These are phyloP conservation scores for Metarhizium brunneum DNA, from an alignment of 2,329 filamentous ascomycete genomes.

Conservation along the genomic window DNA sequence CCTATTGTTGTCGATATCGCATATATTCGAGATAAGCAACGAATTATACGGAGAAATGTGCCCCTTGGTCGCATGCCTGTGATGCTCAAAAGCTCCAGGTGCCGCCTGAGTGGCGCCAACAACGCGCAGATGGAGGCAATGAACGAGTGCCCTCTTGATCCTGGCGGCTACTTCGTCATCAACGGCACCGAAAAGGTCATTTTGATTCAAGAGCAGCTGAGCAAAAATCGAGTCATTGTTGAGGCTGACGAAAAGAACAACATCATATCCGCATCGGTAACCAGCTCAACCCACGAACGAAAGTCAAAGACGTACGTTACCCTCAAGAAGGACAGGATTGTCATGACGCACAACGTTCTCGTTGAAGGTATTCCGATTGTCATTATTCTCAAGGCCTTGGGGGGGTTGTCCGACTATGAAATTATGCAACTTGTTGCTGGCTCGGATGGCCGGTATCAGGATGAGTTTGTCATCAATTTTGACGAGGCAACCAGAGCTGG, in stretches of 20 bases:
- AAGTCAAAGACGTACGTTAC: slow-evolving; percentile 97
- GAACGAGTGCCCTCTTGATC: slow-evolving; percentile 93
- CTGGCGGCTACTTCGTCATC: slow-evolving; percentile 96
- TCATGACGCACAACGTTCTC: slow-evolving; percentile 85
- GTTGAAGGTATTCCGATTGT: slow-evolving; percentile 93
- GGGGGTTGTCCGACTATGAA: slow-evolving; percentile 88
- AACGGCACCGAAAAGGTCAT: slow-evolving; percentile 98
- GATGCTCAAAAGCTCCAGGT: slow-evolving; percentile 95
- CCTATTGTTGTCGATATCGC: slow-evolving; percentile 89
- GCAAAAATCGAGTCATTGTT: slow-evolving; percentile 98
- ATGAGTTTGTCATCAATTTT: slow-evolving; percentile 91
- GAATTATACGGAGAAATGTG: slow-evolving; percentile 65
- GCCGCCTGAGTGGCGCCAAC: slow-evolving; percentile 72
- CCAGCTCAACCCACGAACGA: slow-evolving; percentile 92
- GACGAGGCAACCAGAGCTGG: slow-evolving; percentile 79
- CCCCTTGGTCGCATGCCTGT: slow-evolving; percentile 87
- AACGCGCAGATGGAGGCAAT: slow-evolving; percentile 84
- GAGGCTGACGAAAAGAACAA: slow-evolving; percentile 88
- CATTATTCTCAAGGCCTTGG: slow-evolving; percentile 85
- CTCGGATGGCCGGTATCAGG: slow-evolving; percentile 79
- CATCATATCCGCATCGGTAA: slow-evolving; percentile 90
- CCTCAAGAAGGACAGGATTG: slow-evolving; percentile 85
- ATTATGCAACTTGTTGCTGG: slow-evolving; percentile 88
- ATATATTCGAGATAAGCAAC: slow-evolving; percentile 73
- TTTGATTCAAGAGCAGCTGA: slow-evolving; percentile 93